These are phyloP conservation scores for Collybia mongolica DNA, from an alignment of 768 basidiomycete genomes.

Conservation along the genomic window DNA sequence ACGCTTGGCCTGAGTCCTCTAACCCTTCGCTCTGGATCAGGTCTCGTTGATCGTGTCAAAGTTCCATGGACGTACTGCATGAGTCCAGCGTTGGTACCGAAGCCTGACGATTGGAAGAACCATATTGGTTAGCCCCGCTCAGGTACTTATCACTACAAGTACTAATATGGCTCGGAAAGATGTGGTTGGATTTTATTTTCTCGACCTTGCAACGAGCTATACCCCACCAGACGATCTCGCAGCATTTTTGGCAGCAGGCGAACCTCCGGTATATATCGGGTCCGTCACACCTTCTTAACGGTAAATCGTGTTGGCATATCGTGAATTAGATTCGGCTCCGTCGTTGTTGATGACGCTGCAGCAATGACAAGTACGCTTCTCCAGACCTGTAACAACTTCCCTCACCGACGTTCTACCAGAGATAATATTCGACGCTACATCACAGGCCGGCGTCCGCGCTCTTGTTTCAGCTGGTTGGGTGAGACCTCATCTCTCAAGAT, in stretches of 20 bases:
- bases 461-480: slow-evolving; percentile 67
- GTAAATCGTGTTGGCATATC: neutral
- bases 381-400: neutral
- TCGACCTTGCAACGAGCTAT: slow-evolving; percentile 50
- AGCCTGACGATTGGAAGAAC: slow-evolving; percentile 62
- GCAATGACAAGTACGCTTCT: slow-evolving; percentile 44
- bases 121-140: slow-evolving; percentile 44
- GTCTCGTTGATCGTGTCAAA: slow-evolving; percentile 49
- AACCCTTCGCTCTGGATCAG: slow-evolving; percentile 46
- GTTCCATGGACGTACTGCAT: slow-evolving; percentile 67
- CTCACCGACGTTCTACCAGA: slow-evolving; percentile 25
- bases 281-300: slow-evolving; percentile 15
- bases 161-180: slow-evolving; percentile 29
- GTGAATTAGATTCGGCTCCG: slow-evolving; percentile 51
- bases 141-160: neutral
- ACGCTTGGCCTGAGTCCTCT: slow-evolving; percentile 50
- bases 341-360: slow-evolving; percentile 54
- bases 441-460: slow-evolving; percentile 53
- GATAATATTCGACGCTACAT: slow-evolving; percentile 57
- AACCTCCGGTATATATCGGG: slow-evolving; percentile 61
- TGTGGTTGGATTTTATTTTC: slow-evolving; percentile 65
- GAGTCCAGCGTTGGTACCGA: slow-evolving; percentile 55
- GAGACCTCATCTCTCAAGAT: slow-evolving; percentile 4
- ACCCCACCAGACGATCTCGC: slow-evolving; percentile 45
- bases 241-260: slow-evolving; percentile 46